phyloP scores from a whole-genome alignment of 805 yeast species.

The Phaffomyces opuntiae region DNA sequence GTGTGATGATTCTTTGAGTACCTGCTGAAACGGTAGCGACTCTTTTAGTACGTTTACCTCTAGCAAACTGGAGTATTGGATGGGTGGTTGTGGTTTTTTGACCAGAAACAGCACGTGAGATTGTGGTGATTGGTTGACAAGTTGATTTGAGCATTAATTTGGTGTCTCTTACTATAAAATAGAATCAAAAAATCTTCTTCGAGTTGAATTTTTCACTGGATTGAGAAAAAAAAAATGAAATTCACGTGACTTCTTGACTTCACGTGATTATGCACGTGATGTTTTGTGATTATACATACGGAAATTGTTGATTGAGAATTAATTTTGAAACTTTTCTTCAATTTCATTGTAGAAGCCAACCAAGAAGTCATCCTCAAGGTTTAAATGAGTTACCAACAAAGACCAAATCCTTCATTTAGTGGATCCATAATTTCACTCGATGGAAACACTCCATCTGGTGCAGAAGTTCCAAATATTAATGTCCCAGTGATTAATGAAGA shows the following conservation, averaged over 20 bases:
- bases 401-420: neutral
- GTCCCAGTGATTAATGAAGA: conserved; percentile 7
- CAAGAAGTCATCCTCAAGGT: neutral
- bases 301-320: too few species aligned
- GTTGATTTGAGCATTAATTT: conserved; percentile 1
- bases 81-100: neutral
- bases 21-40: conserved; percentile 34
- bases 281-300: too few species aligned
- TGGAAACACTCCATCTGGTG: neutral
- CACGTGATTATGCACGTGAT: too few species aligned
- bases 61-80: conserved; percentile 24
- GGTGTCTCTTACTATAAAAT: neutral
- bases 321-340: too few species aligned
- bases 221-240: too few species aligned
- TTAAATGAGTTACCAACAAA: neutral
- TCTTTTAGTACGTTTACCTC: conserved; percentile 45
- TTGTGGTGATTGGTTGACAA: neutral
- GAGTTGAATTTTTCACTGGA: too few species aligned
- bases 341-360: neutral
- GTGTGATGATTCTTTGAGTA: conserved; percentile 40
- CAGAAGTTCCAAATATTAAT: neutral
- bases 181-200: neutral
- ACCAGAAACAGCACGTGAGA: conserved; percentile 1
- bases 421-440: neutral
- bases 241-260: too few species aligned